A percentile compares a stretch with the other conserved stretches of the same genome.
These are phyloP conservation scores for Farysia itapuensis DNA, from an alignment of 1,284 basidiomycete species.

Conservation along the genomic window DNA sequence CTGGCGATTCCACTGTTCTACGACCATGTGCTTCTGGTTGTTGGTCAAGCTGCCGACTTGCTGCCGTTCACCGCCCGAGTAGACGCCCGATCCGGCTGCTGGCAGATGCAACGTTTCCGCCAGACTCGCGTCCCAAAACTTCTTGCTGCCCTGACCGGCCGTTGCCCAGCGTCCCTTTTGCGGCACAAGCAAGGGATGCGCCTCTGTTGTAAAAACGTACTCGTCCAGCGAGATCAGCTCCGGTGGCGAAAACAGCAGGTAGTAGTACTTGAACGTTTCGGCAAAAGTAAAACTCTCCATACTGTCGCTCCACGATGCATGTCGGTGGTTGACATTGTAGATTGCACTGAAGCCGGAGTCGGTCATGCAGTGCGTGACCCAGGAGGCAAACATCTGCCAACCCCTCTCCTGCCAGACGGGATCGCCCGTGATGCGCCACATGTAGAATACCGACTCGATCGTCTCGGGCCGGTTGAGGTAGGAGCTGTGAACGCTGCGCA, in stretches of 20 bases:
- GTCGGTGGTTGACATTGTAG: constrained; percentile 60
- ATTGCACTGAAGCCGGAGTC: constrained; percentile 61
- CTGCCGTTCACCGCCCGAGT: constrained; percentile 48
- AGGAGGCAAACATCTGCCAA: constrained; percentile 67
- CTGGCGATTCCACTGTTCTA: constrained; percentile 28
- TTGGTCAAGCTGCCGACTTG: constrained; percentile 48
- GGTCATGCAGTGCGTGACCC: constrained; percentile 62
- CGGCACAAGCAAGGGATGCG: constrained; percentile 55
- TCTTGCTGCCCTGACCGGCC: constrained; percentile 41
- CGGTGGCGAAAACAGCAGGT: constrained; percentile 63
- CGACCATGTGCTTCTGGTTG: constrained; percentile 48
- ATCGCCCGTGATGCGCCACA: constrained; percentile 66
- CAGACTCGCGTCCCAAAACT: constrained; percentile 33
- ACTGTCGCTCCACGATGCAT: constrained; percentile 55
- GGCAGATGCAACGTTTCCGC: constrained; percentile 22
- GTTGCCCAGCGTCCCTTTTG: constrained; percentile 37
- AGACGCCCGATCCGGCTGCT: constrained; percentile 8
- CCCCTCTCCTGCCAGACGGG: constrained; percentile 65
- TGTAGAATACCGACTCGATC: constrained; percentile 65
- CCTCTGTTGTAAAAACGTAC: constrained; percentile 65
- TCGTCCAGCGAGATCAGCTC: constrained; percentile 65
- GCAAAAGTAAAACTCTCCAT: constrained; percentile 66
- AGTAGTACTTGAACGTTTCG: constrained; percentile 64
- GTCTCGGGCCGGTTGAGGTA: constrained; percentile 64
- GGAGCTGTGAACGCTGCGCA: constrained; percentile 23